phyloP scores from a whole-genome alignment of 176 grass and related monocot species.

The Olyra latifolia region DNA sequence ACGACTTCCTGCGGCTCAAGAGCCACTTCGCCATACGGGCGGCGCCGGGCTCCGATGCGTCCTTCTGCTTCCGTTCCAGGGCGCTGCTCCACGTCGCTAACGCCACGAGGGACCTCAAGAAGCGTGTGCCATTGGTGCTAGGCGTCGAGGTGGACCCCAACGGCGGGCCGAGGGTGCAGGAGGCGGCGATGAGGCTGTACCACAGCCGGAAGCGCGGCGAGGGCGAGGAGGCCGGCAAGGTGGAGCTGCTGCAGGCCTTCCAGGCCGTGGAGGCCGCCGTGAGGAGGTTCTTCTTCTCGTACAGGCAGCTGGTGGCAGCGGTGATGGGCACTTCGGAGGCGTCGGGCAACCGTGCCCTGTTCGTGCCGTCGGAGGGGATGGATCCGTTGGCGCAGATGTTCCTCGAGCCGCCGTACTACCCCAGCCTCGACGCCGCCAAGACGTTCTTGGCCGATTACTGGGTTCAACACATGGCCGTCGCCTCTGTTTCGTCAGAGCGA shows the following conservation, averaged over 20 bases:
- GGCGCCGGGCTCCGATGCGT: constrained; percentile 51
- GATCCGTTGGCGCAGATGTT: constrained; percentile 79
- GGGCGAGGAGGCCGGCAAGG: constrained; percentile 54
- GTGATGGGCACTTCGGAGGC: constrained; percentile 78
- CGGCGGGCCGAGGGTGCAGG: constrained; percentile 86
- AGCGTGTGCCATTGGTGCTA: constrained; percentile 67
- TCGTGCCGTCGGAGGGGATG: constrained; percentile 58
- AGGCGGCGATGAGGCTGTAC: constrained; percentile 83
- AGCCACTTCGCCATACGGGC: constrained; percentile 69
- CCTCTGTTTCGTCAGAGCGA: constrained; percentile 28
- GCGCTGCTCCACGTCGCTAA: constrained; percentile 56
- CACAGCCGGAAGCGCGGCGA: constrained; percentile 69
- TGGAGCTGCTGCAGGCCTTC: constrained; percentile 79
- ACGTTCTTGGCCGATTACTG: constrained; percentile 90
- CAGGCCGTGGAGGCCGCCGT: constrained; percentile 73
- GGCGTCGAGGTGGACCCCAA: constrained; percentile 83
- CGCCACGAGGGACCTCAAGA: constrained; percentile 64
- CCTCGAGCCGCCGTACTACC: constrained; percentile 88
- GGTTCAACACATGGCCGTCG: constrained; percentile 41
- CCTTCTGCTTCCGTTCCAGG: constrained; percentile 74
- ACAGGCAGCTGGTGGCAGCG: constrained; percentile 63
- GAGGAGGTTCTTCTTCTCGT: constrained; percentile 83
- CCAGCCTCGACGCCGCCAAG: constrained; percentile 94
- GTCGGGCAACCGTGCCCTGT: constrained; percentile 56
- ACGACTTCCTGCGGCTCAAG: constrained; percentile 93